Conservation (phyloP, 2,329 filamentous ascomycete genomes). For the Leptographium galeiforme region DNA sequence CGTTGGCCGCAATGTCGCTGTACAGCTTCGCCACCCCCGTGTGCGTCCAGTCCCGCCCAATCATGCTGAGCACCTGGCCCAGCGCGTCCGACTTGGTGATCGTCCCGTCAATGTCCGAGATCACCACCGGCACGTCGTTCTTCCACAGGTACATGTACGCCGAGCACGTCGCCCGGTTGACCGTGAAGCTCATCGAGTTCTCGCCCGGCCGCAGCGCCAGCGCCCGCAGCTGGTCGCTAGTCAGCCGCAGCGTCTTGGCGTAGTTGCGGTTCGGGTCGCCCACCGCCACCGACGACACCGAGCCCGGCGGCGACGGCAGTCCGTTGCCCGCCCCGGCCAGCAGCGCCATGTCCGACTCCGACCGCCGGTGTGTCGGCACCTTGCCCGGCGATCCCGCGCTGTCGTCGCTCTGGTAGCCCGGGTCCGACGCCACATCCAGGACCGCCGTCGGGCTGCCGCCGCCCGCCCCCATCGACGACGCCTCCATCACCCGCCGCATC, state of each 20-base stretch:
- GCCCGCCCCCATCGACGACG: constrained; percentile 22
- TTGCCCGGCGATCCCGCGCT: constrained; percentile 39
- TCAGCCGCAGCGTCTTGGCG: constrained; percentile 88
- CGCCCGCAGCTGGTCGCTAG: constrained; percentile 86
- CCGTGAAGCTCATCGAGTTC: constrained; percentile 90
- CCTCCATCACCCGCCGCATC: constrained; percentile 47
- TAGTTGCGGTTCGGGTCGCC: constrained; percentile 75
- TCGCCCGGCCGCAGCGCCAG: constrained; percentile 71
- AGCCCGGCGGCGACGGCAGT: constrained; percentile 56
- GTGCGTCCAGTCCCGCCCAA: constrained; percentile 96
- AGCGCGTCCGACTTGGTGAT: constrained; percentile 96
- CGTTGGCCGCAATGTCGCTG: constrained; percentile 86
- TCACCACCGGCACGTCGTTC: constrained; percentile 83
- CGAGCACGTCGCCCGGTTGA: constrained; percentile 84
- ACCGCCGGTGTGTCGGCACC: constrained; percentile 37
- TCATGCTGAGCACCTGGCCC: constrained; percentile 90
- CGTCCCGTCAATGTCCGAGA: constrained; percentile 96
- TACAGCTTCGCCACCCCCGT: constrained; percentile 93
- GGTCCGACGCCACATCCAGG: constrained; percentile 79
- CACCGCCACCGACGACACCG: constrained; percentile 27
- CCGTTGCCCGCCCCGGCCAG: constrained; percentile 27
- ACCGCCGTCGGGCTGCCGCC: constrained; percentile 36
- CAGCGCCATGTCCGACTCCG: constrained; percentile 52
- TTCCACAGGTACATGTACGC: constrained; percentile 93
- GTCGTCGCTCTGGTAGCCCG: constrained; percentile 89